Percentiles rank a stretch among this genome's conserved stretches.
Conservation (phyloP, 148 eudicot genomes). For the Oxyria digyna region DNA sequence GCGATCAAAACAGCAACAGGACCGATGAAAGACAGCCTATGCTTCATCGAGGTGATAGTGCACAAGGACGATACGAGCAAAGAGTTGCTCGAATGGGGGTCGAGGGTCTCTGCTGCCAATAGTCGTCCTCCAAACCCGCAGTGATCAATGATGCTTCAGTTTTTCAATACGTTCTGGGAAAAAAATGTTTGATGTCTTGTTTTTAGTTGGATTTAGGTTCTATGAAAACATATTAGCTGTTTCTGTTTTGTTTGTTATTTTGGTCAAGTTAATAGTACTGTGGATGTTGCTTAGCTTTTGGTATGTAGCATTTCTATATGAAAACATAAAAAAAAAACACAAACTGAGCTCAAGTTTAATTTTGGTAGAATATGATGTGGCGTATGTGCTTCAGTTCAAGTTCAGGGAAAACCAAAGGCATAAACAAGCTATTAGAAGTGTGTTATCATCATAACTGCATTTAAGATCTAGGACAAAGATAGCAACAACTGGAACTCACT, state of each 20-base stretch:
- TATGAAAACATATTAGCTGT: not conserved
- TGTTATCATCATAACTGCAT: too few relatives aligned
- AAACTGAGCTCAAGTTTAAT: too few relatives aligned
- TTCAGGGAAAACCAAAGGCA: too few relatives aligned
- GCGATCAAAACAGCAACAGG: slow-evolving; percentile 47
- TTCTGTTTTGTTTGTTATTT: not conserved
- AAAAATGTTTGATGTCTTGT: not conserved
- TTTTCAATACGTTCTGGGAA: not conserved
- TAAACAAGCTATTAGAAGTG: too few relatives aligned
- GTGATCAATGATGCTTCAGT: slow-evolving; percentile 9
- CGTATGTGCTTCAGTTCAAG: too few relatives aligned
- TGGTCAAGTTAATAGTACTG: not conserved
- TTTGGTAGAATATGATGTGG: too few relatives aligned
- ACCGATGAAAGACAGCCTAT: slow-evolving; percentile 40
- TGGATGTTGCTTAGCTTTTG: not conserved
- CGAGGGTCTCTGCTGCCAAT: slow-evolving; percentile 70
- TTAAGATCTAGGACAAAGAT: too few relatives aligned
- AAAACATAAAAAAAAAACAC: too few relatives aligned
- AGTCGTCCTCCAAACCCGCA: slow-evolving; percentile 74
- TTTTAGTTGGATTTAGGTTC: not conserved
- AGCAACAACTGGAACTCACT: too few relatives aligned
- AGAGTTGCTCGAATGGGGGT: slow-evolving; percentile 79
- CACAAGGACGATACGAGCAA: slow-evolving; percentile 80
- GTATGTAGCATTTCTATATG: not conserved
- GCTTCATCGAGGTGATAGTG: slow-evolving; percentile 66